Conservation (phyloP, 2,329 filamentous ascomycete species). For the Stachybotrys chartarum region DNA sequence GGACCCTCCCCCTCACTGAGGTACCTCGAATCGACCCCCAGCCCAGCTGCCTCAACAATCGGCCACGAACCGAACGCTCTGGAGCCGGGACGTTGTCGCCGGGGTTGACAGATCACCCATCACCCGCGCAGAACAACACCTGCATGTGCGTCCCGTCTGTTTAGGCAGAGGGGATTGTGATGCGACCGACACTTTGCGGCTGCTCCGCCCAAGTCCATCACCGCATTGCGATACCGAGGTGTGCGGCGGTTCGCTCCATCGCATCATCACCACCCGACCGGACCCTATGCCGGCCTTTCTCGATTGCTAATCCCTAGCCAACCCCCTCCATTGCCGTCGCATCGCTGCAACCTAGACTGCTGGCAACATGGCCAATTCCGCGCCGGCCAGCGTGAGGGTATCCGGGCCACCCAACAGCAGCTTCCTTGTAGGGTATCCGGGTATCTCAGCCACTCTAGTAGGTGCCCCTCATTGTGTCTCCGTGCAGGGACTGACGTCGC, state of each 20-base stretch:
- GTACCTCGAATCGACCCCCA: background rate
- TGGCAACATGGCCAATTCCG: conserved; percentile 21
- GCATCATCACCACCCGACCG: background rate
- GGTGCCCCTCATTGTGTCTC: conserved; percentile 24
- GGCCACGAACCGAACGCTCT: background rate
- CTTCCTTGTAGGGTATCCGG: conserved; percentile 94
- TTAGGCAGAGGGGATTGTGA: background rate
- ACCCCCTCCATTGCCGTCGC: background rate
- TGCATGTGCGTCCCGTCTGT: background rate
- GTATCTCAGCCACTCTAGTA: conserved; percentile 95
- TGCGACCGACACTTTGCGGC: conserved; percentile 1
- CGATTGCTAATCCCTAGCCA: background rate
- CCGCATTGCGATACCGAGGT: background rate
- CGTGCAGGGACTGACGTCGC: conserved; percentile 8
- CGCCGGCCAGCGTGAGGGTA: conserved; percentile 65
- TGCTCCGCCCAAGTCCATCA: background rate
- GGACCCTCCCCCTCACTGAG: background rate
- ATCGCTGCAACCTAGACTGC: background rate
- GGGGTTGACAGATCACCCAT: no score
- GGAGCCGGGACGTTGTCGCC: background rate
- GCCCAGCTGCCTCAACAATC: background rate
- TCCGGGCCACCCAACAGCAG: conserved; percentile 95
- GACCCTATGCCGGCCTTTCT: background rate
- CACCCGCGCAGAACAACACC: background rate
- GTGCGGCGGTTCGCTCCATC: background rate